Percentiles rank a stretch among this genome's conserved stretches.
phyloP scores from a whole-genome alignment of 1,284 basidiomycete species.

The Coniophora puteana region DNA sequence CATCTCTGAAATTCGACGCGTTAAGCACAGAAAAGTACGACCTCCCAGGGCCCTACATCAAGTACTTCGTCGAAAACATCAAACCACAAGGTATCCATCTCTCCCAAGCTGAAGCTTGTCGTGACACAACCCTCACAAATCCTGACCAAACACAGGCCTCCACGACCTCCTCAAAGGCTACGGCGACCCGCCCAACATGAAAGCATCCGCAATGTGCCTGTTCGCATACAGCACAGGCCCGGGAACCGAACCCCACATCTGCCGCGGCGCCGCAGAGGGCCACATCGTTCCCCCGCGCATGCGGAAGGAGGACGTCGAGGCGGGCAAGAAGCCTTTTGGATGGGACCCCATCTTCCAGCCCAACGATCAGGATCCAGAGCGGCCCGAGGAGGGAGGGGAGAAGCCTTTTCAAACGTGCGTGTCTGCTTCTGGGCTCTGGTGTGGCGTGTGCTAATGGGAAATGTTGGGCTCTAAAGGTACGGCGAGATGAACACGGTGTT shows the following conservation, averaged over 20 bases:
- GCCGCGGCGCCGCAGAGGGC: constrained; percentile 90
- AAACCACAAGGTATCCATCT: constrained; percentile 63
- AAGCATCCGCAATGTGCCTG: constrained; percentile 90
- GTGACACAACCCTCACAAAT: background rate
- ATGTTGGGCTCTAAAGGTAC: constrained; percentile 51
- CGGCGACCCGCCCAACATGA: constrained; percentile 64
- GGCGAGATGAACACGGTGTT: constrained; percentile 88
- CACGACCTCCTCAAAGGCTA: constrained; percentile 89
- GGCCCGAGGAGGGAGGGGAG: too few relatives aligned
- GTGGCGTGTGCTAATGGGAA: constrained; percentile 6
- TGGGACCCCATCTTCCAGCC: constrained; percentile 95
- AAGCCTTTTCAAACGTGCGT: constrained; percentile 81
- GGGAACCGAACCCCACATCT: constrained; percentile 76
- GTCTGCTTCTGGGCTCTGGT: constrained; percentile 1
- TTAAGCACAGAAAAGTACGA: too few relatives aligned
- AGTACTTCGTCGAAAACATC: constrained; percentile 79
- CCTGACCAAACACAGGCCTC: constrained; percentile 60
- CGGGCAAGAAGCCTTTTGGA: constrained; percentile 75
- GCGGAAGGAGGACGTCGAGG: too few relatives aligned
- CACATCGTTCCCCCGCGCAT: constrained; percentile 82
- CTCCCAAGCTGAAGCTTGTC: background rate
- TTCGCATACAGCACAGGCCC: constrained; percentile 93
- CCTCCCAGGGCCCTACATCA: constrained; percentile 97
- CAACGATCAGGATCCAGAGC: constrained; percentile 60
- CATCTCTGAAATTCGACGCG: constrained; percentile 89